These are phyloP conservation scores for Pseudozyma sp. DNA, from an alignment of 1,284 basidiomycete species.

Conservation along the genomic window DNA sequence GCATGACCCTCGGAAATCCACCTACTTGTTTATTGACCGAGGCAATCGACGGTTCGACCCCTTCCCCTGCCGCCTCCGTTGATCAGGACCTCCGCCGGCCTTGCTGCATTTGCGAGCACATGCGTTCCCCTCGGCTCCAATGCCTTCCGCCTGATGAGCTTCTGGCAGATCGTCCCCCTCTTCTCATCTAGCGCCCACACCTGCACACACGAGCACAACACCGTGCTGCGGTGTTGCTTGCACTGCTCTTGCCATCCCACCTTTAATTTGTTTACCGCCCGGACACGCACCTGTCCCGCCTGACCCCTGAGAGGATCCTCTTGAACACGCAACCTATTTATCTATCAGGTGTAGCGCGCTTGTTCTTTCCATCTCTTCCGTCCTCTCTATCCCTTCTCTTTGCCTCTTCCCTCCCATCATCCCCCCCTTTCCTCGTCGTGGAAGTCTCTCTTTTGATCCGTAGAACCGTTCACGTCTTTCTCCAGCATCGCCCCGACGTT, in stretches of 20 bases:
- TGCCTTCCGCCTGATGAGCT: no score
- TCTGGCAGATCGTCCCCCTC: not conserved
- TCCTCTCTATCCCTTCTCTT: not conserved
- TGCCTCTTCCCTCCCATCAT: not conserved
- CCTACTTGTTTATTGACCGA: not conserved
- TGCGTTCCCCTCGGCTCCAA: no score
- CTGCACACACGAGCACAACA: not conserved
- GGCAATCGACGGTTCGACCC: not conserved
- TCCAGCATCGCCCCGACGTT: not conserved
- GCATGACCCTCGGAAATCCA: constrained; percentile 23
- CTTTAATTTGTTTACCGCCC: constrained; percentile 1
- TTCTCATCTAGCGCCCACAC: not conserved
- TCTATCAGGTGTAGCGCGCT: not conserved
- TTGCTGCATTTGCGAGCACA: no score
- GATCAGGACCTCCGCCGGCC: no score
- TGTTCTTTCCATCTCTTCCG: constrained; percentile 1
- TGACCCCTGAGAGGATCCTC: not conserved
- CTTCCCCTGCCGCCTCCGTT: not conserved
- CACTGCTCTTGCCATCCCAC: not conserved
- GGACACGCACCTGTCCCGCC: not conserved
- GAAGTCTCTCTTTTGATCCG: not conserved
- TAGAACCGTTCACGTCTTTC: not conserved
- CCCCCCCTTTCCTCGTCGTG: constrained; percentile 4
- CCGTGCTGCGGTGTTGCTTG: not conserved
- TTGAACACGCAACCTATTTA: not conserved